Evolutionary conservation across 441 rosid genomes (phyloP).

Genomic region (Sinapis alba): DNA sequence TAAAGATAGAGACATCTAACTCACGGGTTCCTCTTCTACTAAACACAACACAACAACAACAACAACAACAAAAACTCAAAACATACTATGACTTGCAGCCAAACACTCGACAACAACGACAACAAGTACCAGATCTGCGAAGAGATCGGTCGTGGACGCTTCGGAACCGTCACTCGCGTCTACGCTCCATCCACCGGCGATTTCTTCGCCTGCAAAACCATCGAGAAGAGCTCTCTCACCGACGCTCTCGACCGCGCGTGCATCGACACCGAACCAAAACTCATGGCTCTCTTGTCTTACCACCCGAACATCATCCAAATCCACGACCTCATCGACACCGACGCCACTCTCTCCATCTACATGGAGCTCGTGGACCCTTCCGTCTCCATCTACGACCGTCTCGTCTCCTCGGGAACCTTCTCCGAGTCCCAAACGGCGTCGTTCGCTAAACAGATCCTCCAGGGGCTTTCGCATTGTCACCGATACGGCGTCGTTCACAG

Average conservation of each 20-base stretch:
- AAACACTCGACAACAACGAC: constrained; percentile 34
- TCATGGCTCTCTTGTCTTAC: constrained; percentile 64
- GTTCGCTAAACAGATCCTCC: constrained; percentile 49
- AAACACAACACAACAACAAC: not conserved
- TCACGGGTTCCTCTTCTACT: not conserved
- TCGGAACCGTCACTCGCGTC: constrained; percentile 74
- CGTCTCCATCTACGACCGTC: constrained; percentile 50
- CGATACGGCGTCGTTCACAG: constrained; percentile 60
- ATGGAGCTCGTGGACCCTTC: constrained; percentile 73
- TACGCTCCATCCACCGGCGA: constrained; percentile 52
- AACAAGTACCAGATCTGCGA: constrained; percentile 67
- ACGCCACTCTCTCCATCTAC: constrained; percentile 51
- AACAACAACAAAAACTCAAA: not conserved
- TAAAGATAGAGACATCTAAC: constrained; percentile 20
- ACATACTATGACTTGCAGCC: constrained; percentile 34
- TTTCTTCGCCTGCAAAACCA: constrained; percentile 71
- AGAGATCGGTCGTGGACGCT: constrained; percentile 93
- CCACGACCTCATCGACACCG: constrained; percentile 61
- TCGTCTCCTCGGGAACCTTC: constrained; percentile 39
- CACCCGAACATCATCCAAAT: constrained; percentile 73
- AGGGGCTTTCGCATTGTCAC: constrained; percentile 60
- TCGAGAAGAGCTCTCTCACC: constrained; percentile 57
- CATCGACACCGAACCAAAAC: constrained; percentile 67
- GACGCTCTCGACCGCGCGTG: constrained; percentile 76
- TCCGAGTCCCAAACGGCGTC: constrained; percentile 51